Conservation (phyloP, 2,329 filamentous ascomycete species). For the Xylariaceae sp. region DNA sequence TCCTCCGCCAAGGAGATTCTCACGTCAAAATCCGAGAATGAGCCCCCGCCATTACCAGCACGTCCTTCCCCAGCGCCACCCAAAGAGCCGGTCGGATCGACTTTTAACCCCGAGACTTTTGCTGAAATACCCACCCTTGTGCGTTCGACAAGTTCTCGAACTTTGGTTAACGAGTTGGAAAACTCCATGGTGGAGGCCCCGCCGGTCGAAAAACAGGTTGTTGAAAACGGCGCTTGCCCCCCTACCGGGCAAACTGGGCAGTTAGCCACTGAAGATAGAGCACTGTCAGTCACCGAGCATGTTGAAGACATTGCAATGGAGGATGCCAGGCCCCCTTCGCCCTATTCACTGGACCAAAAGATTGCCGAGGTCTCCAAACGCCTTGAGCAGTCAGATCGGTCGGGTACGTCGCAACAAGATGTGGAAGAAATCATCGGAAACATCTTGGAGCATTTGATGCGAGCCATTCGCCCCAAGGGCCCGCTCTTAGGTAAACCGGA, state of each 20-base stretch:
- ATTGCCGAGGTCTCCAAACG: constrained; percentile 37
- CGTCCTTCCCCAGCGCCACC: constrained; percentile 41
- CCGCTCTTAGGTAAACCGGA: constrained; percentile 56
- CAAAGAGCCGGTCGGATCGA: constrained; percentile 35
- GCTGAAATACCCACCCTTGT: constrained; percentile 37
- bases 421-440: constrained; percentile 94
- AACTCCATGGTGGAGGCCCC: constrained; percentile 31
- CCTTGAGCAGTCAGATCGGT: constrained; percentile 42
- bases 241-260: neutral
- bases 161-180: constrained; percentile 43
- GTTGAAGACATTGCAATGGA: constrained; percentile 28
- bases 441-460: constrained; percentile 84
- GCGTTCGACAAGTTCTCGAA: constrained; percentile 48
- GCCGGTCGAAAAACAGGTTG: constrained; percentile 19
- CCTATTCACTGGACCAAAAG: constrained; percentile 41
- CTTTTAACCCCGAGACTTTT: constrained; percentile 30
- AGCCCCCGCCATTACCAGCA: constrained; percentile 47
- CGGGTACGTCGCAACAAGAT: constrained; percentile 74
- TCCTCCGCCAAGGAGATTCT: constrained; percentile 44
- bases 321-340: constrained; percentile 21
- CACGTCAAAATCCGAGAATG: constrained; percentile 19
- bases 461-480: constrained; percentile 70
- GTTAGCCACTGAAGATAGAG: constrained; percentile 7
- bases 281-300: constrained; percentile 10
- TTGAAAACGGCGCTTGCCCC: neutral